Conservation (phyloP, 768 basidiomycete species). For the Agaricus sinodeliciosus region DNA sequence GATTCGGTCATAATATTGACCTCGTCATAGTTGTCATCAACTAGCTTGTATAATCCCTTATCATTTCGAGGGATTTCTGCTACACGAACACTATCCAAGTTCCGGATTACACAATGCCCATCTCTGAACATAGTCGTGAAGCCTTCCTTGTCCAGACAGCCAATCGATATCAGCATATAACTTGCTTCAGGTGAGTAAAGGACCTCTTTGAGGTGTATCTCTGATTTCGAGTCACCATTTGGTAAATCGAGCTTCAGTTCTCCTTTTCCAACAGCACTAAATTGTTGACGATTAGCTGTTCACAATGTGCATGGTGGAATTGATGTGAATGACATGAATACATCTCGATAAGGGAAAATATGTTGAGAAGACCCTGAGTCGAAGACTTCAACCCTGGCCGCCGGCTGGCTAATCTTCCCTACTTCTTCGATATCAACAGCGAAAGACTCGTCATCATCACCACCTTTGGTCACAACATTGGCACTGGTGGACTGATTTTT, state of each 20-base stretch:
- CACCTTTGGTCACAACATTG: too few relatives aligned
- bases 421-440: too few relatives aligned
- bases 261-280: too few relatives aligned
- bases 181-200: slow-evolving; percentile 31
- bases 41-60: neutral
- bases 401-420: too few relatives aligned
- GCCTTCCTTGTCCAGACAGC: neutral
- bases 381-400: too few relatives aligned
- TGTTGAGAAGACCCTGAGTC: too few relatives aligned
- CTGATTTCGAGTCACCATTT: slow-evolving; percentile 14
- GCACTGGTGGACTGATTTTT: too few relatives aligned
- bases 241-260: slow-evolving; percentile 29
- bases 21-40: neutral
- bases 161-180: slow-evolving; percentile 22
- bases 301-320: too few relatives aligned
- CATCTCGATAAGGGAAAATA: too few relatives aligned
- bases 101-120: slow-evolving; percentile 16
- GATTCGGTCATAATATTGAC: slow-evolving; percentile 5
- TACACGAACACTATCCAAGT: slow-evolving; percentile 13
- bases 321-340: too few relatives aligned
- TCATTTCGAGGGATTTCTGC: slow-evolving; percentile 14
- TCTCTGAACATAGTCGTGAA: neutral
- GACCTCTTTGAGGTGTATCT: slow-evolving; percentile 25
- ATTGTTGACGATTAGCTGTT: too few relatives aligned
- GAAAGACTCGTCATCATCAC: too few relatives aligned